Conservation (phyloP, 169 alveolate species). For the Plasmodium falciparum region DNA sequence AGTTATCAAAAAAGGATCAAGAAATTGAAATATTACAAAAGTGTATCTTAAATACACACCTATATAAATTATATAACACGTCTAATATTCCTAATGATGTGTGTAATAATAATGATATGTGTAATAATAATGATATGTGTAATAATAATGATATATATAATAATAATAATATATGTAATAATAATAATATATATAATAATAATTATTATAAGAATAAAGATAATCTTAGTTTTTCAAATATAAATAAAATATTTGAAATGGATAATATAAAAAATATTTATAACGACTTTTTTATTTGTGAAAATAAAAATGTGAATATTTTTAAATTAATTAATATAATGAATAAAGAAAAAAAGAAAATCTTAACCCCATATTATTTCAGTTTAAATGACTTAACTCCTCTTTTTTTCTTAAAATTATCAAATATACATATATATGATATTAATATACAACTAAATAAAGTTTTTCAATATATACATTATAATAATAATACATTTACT, state of each 20-base stretch:
- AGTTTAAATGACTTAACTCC: constrained; percentile 46
- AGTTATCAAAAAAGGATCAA: too few species aligned
- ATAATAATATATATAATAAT: background rate
- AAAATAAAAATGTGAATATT: constrained; percentile 60
- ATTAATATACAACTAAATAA: constrained; percentile 62
- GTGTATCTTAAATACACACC: too few species aligned
- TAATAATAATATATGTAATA: background rate
- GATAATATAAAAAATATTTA: constrained; percentile 49
- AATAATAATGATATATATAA: background rate
- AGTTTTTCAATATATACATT: constrained; percentile 68
- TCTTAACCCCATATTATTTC: constrained; percentile 60
- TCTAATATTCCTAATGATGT: background rate
- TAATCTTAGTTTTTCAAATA: constrained; percentile 44
- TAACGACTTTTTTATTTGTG: constrained; percentile 74
- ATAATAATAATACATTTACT: constrained; percentile 72
- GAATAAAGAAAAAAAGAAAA: constrained; percentile 50
- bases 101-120: background rate
- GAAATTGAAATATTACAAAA: too few species aligned
- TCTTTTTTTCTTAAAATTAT: constrained; percentile 49
- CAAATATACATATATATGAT: constrained; percentile 71
- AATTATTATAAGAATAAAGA: background rate
- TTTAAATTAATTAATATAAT: constrained; percentile 66
- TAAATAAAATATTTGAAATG: constrained; percentile 46
- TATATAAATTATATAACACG: too few species aligned
- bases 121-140: background rate